Percentiles rank a stretch among this genome's conserved stretches.
These are phyloP conservation scores for Ceratocystis eucalypticola DNA, from an alignment of 2,329 filamentous ascomycete species.

Conservation along the genomic window DNA sequence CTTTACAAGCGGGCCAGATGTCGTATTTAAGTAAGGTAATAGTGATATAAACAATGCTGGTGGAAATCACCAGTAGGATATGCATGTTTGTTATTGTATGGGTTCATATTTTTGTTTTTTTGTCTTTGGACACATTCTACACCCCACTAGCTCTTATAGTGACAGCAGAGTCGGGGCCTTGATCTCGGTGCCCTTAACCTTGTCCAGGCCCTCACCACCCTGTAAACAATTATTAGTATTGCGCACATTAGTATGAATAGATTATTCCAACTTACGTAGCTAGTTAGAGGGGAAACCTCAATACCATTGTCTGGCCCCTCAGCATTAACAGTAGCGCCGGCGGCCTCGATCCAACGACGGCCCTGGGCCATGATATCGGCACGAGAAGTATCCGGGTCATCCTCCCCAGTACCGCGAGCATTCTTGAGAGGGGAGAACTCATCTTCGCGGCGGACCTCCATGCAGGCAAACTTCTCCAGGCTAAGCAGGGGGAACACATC, in stretches of 20 bases:
- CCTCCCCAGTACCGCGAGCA: conserved; percentile 66
- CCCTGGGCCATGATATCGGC: conserved; percentile 83
- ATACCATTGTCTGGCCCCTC: conserved; percentile 53
- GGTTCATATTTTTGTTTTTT: neutral
- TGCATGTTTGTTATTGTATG: neutral
- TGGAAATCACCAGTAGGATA: neutral
- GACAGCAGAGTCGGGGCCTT: conserved; percentile 37
- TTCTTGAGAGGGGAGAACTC: conserved; percentile 99
- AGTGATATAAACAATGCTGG: neutral
- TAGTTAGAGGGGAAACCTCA: conserved; percentile 84
- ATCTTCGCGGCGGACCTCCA: conserved; percentile 92
- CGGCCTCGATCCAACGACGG: conserved; percentile 67
- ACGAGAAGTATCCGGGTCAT: conserved; percentile 88
- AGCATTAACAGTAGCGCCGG: conserved; percentile 60
- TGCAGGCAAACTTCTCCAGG: conserved; percentile 80
- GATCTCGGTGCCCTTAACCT: conserved; percentile 39
- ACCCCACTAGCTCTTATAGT: conserved; percentile 7
- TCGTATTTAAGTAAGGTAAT: neutral
- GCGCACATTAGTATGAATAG: conserved; percentile 20
- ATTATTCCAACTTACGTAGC: conserved; percentile 60
- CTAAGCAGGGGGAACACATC: conserved; percentile 83
- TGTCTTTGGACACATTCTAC: neutral
- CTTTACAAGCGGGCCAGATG: neutral
- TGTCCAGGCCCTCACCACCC: conserved; percentile 50
- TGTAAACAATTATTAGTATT: conserved; percentile 23